These are phyloP conservation scores for Raffaelea arxii DNA, from an alignment of 2,329 filamentous ascomycete genomes.

Conservation along the genomic window DNA sequence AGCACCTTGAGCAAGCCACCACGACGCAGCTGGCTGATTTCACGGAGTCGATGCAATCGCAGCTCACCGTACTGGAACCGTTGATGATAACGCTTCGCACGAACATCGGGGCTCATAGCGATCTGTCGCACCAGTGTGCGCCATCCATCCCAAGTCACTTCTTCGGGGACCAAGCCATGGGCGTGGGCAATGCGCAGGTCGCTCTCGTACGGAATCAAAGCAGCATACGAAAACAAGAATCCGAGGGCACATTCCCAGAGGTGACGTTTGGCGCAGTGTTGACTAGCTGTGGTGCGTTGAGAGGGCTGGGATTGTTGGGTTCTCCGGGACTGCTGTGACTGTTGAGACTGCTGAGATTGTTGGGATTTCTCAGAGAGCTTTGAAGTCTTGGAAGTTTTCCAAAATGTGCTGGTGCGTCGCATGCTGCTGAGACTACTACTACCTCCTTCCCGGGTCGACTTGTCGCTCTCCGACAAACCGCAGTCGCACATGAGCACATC, in stretches of 20 bases:
- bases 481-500: conserved; percentile 11
- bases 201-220: conserved; percentile 25
- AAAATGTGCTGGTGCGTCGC: too few relatives aligned
- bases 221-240: conserved; percentile 28
- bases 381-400: too few relatives aligned
- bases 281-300: neutral
- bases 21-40: conserved; percentile 27
- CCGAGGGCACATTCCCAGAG: conserved; percentile 22
- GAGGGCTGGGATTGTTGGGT: neutral
- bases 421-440: neutral
- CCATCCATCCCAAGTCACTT: conserved; percentile 29
- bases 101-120: conserved; percentile 18
- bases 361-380: too few relatives aligned
- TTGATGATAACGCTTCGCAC: conserved; percentile 19
- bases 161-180: conserved; percentile 22
- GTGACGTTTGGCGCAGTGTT: conserved; percentile 12
- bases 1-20: conserved; percentile 15
- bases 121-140: conserved; percentile 22
- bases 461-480: too few relatives aligned
- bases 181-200: conserved; percentile 28
- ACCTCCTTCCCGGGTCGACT: too few relatives aligned
- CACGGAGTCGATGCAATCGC: conserved; percentile 23
- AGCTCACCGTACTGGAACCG: conserved; percentile 34
- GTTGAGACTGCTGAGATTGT: neutral
- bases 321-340: neutral